A percentile compares a stretch with the other conserved stretches of the same genome.
These are phyloP conservation scores for Pseudocercospora vitis DNA, from an alignment of 2,329 filamentous ascomycete genomes.

Conservation along the genomic window DNA sequence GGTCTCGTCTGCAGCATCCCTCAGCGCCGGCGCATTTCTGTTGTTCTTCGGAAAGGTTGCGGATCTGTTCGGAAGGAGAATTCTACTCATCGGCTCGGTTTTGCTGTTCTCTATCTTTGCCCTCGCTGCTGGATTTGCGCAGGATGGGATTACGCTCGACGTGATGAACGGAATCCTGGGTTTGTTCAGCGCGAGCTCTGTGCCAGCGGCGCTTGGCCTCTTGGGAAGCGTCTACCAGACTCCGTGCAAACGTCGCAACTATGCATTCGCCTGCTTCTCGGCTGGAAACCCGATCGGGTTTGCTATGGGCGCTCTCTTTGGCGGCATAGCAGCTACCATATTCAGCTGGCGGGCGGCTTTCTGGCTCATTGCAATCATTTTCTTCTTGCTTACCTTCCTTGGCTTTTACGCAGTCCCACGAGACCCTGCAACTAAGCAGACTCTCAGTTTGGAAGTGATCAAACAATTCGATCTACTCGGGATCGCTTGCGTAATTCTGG, in stretches of 20 bases:
- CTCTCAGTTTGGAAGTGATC: neutral
- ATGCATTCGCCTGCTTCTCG: conserved; percentile 15
- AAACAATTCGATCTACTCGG: conserved; percentile 14
- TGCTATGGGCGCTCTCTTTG: conserved; percentile 11
- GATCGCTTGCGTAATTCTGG: conserved; percentile 9
- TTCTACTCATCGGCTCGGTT: conserved; percentile 9
- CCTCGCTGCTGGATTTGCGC: conserved; percentile 11
- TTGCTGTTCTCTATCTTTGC: conserved; percentile 12
- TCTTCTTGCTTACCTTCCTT: conserved; percentile 10
- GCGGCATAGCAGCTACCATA: conserved; percentile 10
- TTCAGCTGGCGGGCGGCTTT: conserved; percentile 14
- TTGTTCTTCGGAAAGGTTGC: conserved; percentile 12
- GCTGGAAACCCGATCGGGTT: conserved; percentile 15
- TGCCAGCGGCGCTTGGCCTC: conserved; percentile 12
- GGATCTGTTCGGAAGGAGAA: conserved; percentile 10
- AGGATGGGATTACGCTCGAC: conserved; percentile 6
- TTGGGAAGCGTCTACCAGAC: conserved; percentile 9
- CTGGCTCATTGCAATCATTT: conserved; percentile 12
- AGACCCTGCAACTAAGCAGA: conserved; percentile 6
- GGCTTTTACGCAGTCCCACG: conserved; percentile 2
- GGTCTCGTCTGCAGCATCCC: conserved; percentile 8
- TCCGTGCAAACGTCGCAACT: conserved; percentile 11
- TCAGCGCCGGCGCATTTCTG: conserved; percentile 11
- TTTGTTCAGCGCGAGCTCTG: conserved; percentile 11
- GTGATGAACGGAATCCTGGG: conserved; percentile 12